These are phyloP conservation scores for Medicago lupulina DNA, from an alignment of 306 rosid species.

Conservation along the genomic window DNA sequence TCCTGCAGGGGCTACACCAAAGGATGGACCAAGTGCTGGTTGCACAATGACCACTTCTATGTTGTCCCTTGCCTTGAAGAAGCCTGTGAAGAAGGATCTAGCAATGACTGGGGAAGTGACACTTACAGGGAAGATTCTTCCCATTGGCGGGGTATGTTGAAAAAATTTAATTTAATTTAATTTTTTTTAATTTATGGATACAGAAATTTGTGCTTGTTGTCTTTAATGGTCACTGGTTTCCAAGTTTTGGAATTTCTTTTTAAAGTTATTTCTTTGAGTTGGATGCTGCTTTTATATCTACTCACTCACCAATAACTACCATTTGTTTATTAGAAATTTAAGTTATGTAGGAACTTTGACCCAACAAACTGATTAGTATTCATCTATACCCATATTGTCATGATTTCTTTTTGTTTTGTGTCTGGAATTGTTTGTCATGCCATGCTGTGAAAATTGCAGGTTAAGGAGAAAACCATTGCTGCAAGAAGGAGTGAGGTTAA, in stretches of 20 bases:
- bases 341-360: not conserved
- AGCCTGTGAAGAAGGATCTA: conserved; percentile 85
- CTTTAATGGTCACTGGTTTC: not conserved
- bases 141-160: conserved; percentile 95
- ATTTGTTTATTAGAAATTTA: not conserved
- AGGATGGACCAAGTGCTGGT: conserved; percentile 99
- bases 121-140: conserved; percentile 94
- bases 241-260: not conserved
- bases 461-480: conserved; percentile 97
- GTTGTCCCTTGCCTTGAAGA: conserved; percentile 87
- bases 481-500: conserved; percentile 89
- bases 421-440: conserved; percentile 29
- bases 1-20: conserved; percentile 98
- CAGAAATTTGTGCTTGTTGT: not conserved
- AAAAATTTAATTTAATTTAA: conserved; percentile 4
- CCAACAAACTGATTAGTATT: conserved; percentile 11
- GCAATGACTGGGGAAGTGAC: conserved; percentile 99
- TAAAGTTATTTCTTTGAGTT: too few relatives aligned
- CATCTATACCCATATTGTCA: conserved; percentile 22
- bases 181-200: conserved; percentile 31
- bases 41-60: conserved; percentile 98
- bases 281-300: not conserved
- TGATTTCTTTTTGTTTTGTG: conserved; percentile 28
- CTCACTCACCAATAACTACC: not conserved
- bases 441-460: conserved; percentile 60